Percentiles rank a stretch among this genome's conserved stretches.
Conservation (phyloP, 2,329 filamentous ascomycete genomes). For the Sclerotinia minor region DNA sequence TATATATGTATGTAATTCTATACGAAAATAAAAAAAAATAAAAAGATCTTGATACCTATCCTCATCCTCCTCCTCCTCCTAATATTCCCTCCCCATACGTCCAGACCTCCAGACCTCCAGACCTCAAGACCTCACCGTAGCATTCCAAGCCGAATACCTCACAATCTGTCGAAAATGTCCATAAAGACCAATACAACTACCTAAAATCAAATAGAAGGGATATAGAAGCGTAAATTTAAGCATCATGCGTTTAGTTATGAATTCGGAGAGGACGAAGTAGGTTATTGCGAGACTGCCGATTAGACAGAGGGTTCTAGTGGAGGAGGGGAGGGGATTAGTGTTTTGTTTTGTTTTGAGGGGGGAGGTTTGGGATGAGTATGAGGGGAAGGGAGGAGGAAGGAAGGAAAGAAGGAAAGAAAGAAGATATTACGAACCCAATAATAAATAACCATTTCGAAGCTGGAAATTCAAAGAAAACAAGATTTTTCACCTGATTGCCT, state of each 20-base stretch:
- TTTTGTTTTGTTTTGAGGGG: too few species aligned
- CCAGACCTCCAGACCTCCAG: too few species aligned
- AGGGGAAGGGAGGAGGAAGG: not conserved
- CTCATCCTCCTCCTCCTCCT: too few species aligned
- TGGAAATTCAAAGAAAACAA: constrained; percentile 51
- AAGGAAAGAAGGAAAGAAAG: too few species aligned
- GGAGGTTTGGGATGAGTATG: not conserved
- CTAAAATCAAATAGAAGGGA: constrained; percentile 44
- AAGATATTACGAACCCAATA: constrained; percentile 43
- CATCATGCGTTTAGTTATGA: constrained; percentile 46
- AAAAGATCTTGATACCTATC: too few species aligned
- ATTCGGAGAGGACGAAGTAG: constrained; percentile 48
- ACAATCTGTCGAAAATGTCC: constrained; percentile 33
- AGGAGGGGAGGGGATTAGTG: not conserved
- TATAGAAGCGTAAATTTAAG: constrained; percentile 47
- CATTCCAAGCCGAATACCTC: constrained; percentile 50
- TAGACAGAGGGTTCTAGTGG: constrained; percentile 45
- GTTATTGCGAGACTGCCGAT: constrained; percentile 50
- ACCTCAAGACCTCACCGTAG: constrained; percentile 41
- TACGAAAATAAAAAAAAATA: too few species aligned
- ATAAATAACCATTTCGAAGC: constrained; percentile 50
- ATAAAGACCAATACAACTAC: constrained; percentile 21
- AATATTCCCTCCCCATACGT: too few species aligned
- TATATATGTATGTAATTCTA: too few species aligned
- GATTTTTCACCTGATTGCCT: constrained; percentile 42